phyloP scores from a whole-genome alignment of 352 stramenopile species.

The Pythium rishiriense region DNA sequence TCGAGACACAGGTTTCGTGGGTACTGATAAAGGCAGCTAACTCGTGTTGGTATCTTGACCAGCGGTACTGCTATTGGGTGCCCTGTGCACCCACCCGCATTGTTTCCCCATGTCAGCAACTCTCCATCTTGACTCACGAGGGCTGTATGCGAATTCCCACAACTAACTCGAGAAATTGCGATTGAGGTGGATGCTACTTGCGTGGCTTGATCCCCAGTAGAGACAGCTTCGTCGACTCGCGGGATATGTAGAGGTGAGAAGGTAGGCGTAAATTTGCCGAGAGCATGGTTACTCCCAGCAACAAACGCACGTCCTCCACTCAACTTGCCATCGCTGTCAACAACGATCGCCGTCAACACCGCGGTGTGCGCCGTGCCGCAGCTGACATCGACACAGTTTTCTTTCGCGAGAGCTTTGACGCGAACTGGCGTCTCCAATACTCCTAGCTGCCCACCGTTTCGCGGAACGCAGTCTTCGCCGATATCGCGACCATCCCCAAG shows the following conservation, averaged over 20 bases:
- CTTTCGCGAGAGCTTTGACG: slow-evolving; percentile 37
- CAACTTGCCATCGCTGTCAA: slow-evolving; percentile 2
- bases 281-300: slow-evolving; percentile 64
- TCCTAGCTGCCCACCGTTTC: slow-evolving; percentile 48
- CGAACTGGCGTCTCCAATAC: slow-evolving; percentile 42
- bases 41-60: slow-evolving; percentile 43
- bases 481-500: slow-evolving; percentile 64
- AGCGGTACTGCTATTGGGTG: slow-evolving; percentile 39
- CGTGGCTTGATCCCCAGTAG: background rate
- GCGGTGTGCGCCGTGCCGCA: slow-evolving; percentile 68
- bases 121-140: slow-evolving; percentile 63
- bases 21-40: slow-evolving; percentile 62
- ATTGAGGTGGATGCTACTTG: slow-evolving; percentile 7
- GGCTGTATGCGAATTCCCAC: slow-evolving; percentile 66
- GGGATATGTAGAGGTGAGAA: slow-evolving; percentile 42
- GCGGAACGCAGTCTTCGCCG: slow-evolving; percentile 60
- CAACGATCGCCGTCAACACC: slow-evolving; percentile 39
- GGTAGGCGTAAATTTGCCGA: slow-evolving; percentile 58
- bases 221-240: background rate
- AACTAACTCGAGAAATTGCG: slow-evolving; percentile 48
- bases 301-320: slow-evolving; percentile 50
- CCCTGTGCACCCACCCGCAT: slow-evolving; percentile 61
- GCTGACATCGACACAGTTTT: slow-evolving; percentile 66
- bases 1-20: slow-evolving; percentile 54
- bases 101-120: slow-evolving; percentile 77